These are phyloP conservation scores for Metarhizium robertsii DNA, from an alignment of 2,329 filamentous ascomycete species.

Conservation along the genomic window DNA sequence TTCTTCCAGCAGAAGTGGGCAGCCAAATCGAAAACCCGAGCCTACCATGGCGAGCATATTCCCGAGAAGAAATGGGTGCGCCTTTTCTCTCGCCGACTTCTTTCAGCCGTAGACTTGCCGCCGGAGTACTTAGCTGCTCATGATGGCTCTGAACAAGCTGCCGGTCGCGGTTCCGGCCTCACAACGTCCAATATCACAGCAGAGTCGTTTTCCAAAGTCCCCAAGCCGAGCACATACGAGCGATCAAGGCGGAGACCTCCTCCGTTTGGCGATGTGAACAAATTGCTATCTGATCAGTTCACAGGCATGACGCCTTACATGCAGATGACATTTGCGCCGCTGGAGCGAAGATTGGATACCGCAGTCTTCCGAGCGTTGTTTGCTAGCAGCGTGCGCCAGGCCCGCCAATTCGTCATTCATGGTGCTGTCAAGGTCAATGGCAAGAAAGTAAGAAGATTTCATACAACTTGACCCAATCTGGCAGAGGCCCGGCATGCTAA, in stretches of 20 bases:
- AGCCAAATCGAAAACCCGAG: constrained; percentile 73
- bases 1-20: constrained; percentile 99
- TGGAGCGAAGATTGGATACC: constrained; percentile 87
- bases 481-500: neutral
- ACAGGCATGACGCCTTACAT: constrained; percentile 69
- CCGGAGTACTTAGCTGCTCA: constrained; percentile 66
- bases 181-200: constrained; percentile 22
- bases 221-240: constrained; percentile 12
- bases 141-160: constrained; percentile 76
- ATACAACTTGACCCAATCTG: neutral
- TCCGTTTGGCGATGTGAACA: constrained; percentile 22
- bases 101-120: constrained; percentile 79
- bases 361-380: constrained; percentile 91
- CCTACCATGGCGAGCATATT: constrained; percentile 92
- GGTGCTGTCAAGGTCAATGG: constrained; percentile 94
- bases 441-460: constrained; percentile 58
- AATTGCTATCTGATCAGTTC: constrained; percentile 23
- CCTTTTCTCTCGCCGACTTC: constrained; percentile 77
- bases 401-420: constrained; percentile 88
- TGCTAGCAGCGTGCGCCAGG: constrained; percentile 85
- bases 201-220: constrained; percentile 23
- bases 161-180: constrained; percentile 72
- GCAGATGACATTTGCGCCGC: constrained; percentile 88
- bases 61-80: constrained; percentile 88
- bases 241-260: constrained; percentile 9